Evolutionary conservation across 2,329 filamentous ascomycete species (phyloP), one percentile per base, ranked within the genome.

Genomic region (Colletotrichum gloeosporioides): DNA sequence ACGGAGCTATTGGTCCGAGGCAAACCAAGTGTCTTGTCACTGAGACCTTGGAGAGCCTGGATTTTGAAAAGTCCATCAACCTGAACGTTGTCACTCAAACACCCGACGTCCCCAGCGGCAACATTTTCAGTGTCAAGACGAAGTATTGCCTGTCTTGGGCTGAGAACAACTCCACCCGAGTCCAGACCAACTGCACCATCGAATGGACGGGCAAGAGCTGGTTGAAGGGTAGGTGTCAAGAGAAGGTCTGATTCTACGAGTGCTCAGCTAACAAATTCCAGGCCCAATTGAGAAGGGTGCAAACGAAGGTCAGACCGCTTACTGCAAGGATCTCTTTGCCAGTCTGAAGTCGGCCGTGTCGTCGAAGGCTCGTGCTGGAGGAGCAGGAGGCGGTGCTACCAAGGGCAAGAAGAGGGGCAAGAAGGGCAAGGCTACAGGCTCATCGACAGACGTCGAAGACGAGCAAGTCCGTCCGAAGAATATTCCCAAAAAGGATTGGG

Each of bases 141-240:
- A 95, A 94, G 80, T 99, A 99, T 82, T 98, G 98, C 82, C 89
- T 99, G 27, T 95, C 95, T 68, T 99, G 97, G 97, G 96, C 93
- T 6, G 93, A 97, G 67, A 93, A 93, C 77, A 98, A 98, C 81
- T 88, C 92, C 53, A 99, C 98, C 2, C 91, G 96, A 32, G 87
- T 99, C 34, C 92, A 97, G 77, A 94, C 96, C 86, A 98, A 94
- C 79, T 98, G 95, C 83, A 94, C 93, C 3, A 95, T 98, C 59
- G 98, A 99, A 82, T 99, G 98, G 98, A 93, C 94, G 5, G 96
- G 96, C 80, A 99, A 99, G 89, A 98, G 96, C 87, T 99, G 97
- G 97, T 87, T 99, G 62, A 98, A 97, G 88, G 95, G 96, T 98
- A 88, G 83, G 88, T 82, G 8, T n/a, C 16, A 44, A 18, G 22